Evolutionary conservation across 768 basidiomycete species (phyloP).

Genomic region (Boletus vermiculosoides): DNA sequence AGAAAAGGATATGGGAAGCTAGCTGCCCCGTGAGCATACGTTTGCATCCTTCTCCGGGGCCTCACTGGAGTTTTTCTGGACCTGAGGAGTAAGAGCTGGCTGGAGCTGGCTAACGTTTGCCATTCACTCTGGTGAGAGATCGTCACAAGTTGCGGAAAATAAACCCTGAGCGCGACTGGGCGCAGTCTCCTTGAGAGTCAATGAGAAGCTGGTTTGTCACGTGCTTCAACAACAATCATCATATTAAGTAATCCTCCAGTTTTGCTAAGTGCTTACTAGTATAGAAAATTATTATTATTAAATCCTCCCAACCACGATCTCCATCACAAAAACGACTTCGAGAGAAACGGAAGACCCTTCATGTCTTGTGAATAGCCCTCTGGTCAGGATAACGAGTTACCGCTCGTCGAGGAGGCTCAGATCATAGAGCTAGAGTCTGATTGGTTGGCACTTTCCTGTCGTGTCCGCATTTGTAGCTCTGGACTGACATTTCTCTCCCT

Average conservation of each 20-base stretch:
- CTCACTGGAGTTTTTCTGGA: constrained; percentile 25
- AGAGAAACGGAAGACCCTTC: neutral
- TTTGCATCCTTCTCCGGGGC: constrained; percentile 33
- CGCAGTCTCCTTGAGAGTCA: neutral
- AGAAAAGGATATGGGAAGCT: neutral
- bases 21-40: constrained; percentile 15
- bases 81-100: constrained; percentile 19
- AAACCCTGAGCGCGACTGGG: neutral
- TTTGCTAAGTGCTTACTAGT: neutral
- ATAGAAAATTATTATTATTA: neutral
- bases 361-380: neutral
- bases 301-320: neutral
- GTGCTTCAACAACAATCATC: neutral
- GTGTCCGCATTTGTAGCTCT: neutral
- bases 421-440: too few relatives aligned
- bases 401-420: neutral
- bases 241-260: neutral
- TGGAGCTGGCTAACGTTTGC: constrained; percentile 35
- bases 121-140: constrained; percentile 13
- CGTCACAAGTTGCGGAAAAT: neutral
- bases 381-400: neutral
- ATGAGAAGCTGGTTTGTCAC: constrained; percentile 1
- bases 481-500: neutral
- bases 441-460: neutral
- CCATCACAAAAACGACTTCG: neutral